These are phyloP conservation scores for Lachnellula subtilissima DNA, from an alignment of 2,329 filamentous ascomycete genomes.

Conservation along the genomic window DNA sequence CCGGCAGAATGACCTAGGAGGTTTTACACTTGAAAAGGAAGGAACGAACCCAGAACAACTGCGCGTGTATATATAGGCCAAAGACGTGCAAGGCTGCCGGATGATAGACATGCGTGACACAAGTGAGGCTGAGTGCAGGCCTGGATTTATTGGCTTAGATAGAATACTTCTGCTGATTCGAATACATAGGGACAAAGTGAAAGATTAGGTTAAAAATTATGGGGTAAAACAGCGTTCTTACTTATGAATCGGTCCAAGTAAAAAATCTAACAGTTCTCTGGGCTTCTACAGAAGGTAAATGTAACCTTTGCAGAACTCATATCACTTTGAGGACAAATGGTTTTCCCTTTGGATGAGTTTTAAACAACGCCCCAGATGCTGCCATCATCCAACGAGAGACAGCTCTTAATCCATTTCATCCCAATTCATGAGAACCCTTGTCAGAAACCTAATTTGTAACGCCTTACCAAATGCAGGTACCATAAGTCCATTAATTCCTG, in stretches of 20 bases:
- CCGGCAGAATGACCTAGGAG: too few relatives aligned
- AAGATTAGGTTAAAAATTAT: not conserved
- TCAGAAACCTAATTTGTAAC: not conserved
- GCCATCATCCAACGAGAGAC: not conserved
- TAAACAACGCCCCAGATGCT: not conserved
- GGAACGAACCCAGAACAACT: too few relatives aligned
- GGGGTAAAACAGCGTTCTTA: not conserved
- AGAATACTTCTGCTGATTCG: too few relatives aligned
- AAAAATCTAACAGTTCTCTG: not conserved
- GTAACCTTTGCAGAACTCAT: not conserved
- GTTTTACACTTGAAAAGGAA: too few relatives aligned
- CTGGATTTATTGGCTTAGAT: too few relatives aligned
- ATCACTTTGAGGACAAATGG: not conserved
- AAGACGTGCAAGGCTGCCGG: too few relatives aligned
- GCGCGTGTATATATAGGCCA: too few relatives aligned
- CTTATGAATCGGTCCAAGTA: not conserved
- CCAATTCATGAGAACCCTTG: not conserved
- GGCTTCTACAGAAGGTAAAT: not conserved
- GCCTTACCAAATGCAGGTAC: not conserved
- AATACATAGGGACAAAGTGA: not conserved
- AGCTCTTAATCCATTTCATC: not conserved
- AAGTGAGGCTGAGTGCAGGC: too few relatives aligned
- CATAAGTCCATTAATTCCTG: slow-evolving; percentile 1
- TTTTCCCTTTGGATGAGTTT: not conserved
- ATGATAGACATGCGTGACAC: too few relatives aligned